Base-by-base conservation (phyloP, 345 rosid genomes). In the Turnera subulata region DNA sequence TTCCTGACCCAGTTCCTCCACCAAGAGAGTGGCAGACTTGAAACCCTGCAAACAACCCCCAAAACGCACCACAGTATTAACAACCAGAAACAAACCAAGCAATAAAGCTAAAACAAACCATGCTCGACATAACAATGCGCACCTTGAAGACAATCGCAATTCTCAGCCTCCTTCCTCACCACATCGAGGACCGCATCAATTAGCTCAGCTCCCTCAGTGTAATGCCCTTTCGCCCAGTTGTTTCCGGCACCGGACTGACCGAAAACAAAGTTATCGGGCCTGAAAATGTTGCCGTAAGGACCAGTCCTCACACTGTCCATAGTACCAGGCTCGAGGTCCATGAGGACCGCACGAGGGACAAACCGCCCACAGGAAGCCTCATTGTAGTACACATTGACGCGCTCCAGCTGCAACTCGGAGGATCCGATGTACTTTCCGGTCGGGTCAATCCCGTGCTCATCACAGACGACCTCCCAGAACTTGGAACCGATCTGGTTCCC, bases 131-230 rank as follows among this genome's bases (percentile, higher is more conserved):
- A 7, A 15, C 8, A 4, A 6, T 10, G 7, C 11, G 26, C 29
- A 65, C 70, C 70, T 66, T 66, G 70, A 33, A 66, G 70, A 58
- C 70, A 66, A 16, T 66, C 70, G 15, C 70, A 66, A 19, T 66
- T 66, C 23, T 66, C 70, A 0, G 70, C 70, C 8, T 66, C 70
- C 59, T 66, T 66, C 21, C 70, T 45, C n/a, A 66, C 70, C 35
- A 66, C 70, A 66, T 66, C 70, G 17, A 66, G 46, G 44, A 58
- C 70, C 1, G 70, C 39, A 52, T 66, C 70, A 37, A 66, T 66
- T 13, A 66, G 52, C 64, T 66, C 70, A 1, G 70, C 70, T 18
- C 70, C 70, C 58, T 66, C 70, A 0, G 70, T 66, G 13, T 58
- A 66, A 46, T 66, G 70, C 6, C 70, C 70, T 19, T 66, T 66